Evolutionary conservation across 2,329 filamentous ascomycete species (phyloP).

Genomic region (Colletotrichum sp.): DNA sequence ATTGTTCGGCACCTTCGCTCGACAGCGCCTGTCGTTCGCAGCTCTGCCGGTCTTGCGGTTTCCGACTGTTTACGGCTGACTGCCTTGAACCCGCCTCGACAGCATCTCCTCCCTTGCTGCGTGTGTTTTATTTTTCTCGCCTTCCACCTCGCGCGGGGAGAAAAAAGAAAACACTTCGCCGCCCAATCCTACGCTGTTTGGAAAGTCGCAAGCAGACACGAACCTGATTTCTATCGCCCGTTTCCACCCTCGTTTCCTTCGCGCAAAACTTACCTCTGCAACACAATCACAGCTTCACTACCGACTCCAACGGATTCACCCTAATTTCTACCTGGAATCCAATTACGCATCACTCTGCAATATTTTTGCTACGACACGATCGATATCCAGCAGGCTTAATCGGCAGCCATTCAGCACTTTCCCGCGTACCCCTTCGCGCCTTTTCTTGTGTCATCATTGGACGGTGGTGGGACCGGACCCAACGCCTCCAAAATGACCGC

Average conservation of each 20-base stretch:
- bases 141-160: not conserved
- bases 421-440: not conserved
- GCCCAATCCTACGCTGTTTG: not conserved
- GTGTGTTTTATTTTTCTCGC: not conserved
- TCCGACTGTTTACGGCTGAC: not conserved
- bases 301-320: not conserved
- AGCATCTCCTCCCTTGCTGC: not conserved
- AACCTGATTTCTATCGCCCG: not conserved
- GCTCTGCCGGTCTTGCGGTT: not conserved
- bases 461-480: not conserved
- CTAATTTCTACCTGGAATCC: not conserved
- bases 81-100: not conserved
- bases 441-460: not conserved
- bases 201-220: not conserved
- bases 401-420: not conserved
- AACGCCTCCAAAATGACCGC: conserved; percentile 8
- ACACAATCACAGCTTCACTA: not conserved
- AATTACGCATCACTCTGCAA: not conserved
- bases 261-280: not conserved
- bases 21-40: not conserved
- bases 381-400: not conserved
- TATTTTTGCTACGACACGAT: not conserved
- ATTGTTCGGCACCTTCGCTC: not conserved
- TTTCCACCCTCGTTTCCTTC: not conserved
- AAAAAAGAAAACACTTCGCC: not conserved